Percentiles rank a stretch among this genome's conserved stretches.
These are phyloP conservation scores for Solanum etuberosum DNA, from an alignment of 257 asterid species.

Conservation along the genomic window DNA sequence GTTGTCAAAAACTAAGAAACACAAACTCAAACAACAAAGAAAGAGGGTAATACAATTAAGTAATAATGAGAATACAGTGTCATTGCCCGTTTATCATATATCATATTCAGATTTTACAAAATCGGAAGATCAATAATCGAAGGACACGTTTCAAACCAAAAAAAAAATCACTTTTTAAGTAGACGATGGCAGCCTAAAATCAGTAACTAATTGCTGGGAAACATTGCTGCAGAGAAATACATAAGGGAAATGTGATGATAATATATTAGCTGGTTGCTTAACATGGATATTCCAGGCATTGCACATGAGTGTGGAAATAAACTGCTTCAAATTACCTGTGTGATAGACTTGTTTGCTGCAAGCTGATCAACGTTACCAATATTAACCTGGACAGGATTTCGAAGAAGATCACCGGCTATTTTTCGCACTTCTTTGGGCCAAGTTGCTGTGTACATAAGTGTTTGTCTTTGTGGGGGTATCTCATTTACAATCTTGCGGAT, in stretches of 20 bases:
- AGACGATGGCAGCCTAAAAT: neutral
- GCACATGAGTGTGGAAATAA: neutral
- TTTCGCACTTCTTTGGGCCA: constrained; percentile 96
- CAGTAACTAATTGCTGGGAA: neutral
- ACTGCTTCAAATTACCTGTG: constrained; percentile 49
- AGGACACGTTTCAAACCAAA: neutral
- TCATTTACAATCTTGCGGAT: constrained; percentile 89
- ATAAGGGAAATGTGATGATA: neutral
- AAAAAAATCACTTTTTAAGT: neutral
- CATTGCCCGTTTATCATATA: neutral
- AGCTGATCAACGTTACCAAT: constrained; percentile 93
- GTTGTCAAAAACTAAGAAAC: neutral
- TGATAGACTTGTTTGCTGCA: constrained; percentile 84
- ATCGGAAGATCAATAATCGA: neutral
- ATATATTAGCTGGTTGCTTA: neutral
- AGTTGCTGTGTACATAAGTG: constrained; percentile 97
- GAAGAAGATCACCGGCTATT: constrained; percentile 86
- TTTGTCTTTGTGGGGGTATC: constrained; percentile 93
- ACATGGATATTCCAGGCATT: neutral
- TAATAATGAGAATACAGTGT: neutral
- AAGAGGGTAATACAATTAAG: neutral
- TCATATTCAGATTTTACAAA: neutral
- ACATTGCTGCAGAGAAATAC: neutral
- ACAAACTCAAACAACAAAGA: neutral
- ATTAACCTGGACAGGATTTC: constrained; percentile 84